phyloP scores from a whole-genome alignment of 164 flowering plant genomes.

The Magnolia officinalis region DNA sequence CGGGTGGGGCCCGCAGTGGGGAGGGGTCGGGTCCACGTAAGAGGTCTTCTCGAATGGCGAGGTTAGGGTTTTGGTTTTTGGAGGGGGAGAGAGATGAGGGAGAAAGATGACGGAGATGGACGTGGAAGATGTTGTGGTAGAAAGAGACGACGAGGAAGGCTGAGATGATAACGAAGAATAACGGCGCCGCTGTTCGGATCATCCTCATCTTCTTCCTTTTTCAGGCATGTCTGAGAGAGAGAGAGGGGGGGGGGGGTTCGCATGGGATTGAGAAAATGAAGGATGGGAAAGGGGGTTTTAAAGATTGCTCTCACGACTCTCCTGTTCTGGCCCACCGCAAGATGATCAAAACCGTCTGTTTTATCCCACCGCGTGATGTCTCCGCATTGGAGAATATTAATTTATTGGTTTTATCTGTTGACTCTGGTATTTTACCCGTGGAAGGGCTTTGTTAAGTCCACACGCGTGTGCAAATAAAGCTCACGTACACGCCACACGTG shows the following conservation, averaged over 20 bases:
- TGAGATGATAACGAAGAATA: conserved; percentile 18
- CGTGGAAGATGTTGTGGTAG: conserved; percentile 17
- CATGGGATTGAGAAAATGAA: not conserved
- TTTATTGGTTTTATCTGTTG: too few relatives aligned
- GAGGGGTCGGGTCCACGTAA: not conserved
- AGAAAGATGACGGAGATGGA: not conserved
- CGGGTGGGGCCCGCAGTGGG: conserved; percentile 13
- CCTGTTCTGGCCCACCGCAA: not conserved
- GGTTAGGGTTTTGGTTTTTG: conserved; percentile 1
- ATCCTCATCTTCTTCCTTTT: not conserved
- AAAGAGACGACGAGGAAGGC: conserved; percentile 8
- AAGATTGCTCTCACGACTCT: not conserved
- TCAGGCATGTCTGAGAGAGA: not conserved
- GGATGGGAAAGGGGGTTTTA: not conserved
- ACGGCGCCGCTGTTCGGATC: not conserved
- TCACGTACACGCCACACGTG: too few relatives aligned
- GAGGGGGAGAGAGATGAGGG: not conserved
- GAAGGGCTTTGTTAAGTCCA: too few relatives aligned
- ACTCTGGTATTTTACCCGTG: too few relatives aligned
- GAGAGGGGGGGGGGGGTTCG: too few relatives aligned
- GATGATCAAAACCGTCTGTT: not conserved
- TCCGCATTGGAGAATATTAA: too few relatives aligned
- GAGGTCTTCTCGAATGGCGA: conserved; percentile 4
- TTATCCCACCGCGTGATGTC: too few relatives aligned
- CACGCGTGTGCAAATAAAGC: too few relatives aligned